Evolutionary conservation across 805 yeast genomes (phyloP).

Genomic region (Candida sakaeoensis): DNA sequence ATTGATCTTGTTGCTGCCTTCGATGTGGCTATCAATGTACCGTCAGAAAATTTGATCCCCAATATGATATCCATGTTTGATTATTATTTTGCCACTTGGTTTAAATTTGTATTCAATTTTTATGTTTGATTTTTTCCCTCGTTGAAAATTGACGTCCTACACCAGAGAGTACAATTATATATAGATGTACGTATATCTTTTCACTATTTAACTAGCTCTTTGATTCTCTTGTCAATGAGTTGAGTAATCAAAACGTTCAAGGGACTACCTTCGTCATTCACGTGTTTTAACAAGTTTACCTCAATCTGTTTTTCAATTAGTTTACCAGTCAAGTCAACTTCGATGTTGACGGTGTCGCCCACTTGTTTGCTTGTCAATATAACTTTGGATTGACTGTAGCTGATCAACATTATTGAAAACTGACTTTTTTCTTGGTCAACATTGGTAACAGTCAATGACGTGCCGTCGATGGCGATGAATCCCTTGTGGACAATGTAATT

Average conservation of each 20-base stretch:
- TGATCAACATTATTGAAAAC: conserved; percentile 87
- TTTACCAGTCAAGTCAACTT: conserved; percentile 93
- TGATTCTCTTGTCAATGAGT: conserved; percentile 30
- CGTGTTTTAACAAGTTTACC: conserved; percentile 51
- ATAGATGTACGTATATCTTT: neutral
- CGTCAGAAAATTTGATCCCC: conserved; percentile 79
- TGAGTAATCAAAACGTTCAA: conserved; percentile 44
- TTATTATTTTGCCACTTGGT: conserved; percentile 4
- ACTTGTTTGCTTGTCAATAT: conserved; percentile 60
- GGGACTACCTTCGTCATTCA: conserved; percentile 44
- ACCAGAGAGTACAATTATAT: neutral
- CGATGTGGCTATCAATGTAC: conserved; percentile 88
- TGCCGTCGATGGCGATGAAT: conserved; percentile 88
- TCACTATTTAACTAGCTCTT: conserved; percentile 5
- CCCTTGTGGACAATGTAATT: conserved; percentile 93
- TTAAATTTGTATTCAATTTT: too few relatives aligned
- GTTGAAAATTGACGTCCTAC: neutral
- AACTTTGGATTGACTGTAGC: conserved; percentile 83
- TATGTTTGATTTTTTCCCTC: neutral
- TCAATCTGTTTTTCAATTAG: conserved; percentile 83
- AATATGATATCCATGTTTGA: conserved; percentile 78
- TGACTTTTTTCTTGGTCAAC: conserved; percentile 57
- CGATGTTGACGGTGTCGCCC: conserved; percentile 77
- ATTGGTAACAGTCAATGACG: conserved; percentile 80
- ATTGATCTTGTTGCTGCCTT: conserved; percentile 79